Evolutionary conservation across 106 monocot species (phyloP).

Genomic region (Acanthochlamys bracteata): DNA sequence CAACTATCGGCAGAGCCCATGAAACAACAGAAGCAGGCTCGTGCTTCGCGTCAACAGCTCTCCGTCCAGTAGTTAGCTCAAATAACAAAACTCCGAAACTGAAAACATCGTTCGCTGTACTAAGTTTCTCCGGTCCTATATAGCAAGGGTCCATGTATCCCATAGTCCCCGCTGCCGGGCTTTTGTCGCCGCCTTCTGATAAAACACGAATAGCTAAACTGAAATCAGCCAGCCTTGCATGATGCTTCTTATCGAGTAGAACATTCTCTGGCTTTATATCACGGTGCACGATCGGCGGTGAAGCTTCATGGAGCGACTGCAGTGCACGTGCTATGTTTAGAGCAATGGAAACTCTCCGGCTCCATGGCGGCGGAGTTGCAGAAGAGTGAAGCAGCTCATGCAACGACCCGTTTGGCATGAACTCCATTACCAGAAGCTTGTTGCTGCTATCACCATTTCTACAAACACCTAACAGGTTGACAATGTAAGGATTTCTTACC

Average conservation of each 20-base stretch:
- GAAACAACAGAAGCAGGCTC: slow-evolving; percentile 45
- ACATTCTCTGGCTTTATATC: slow-evolving; percentile 83
- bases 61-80: slow-evolving; percentile 61
- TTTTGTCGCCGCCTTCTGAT: neutral
- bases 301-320: slow-evolving; percentile 39
- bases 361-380: slow-evolving; percentile 28
- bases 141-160: slow-evolving; percentile 86
- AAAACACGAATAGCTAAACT: slow-evolving; percentile 44
- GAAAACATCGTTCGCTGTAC: slow-evolving; percentile 63
- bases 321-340: slow-evolving; percentile 52
- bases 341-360: slow-evolving; percentile 27
- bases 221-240: slow-evolving; percentile 72
- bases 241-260: slow-evolving; percentile 34
- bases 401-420: slow-evolving; percentile 79
- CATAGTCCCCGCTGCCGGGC: slow-evolving; percentile 64
- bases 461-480: slow-evolving; percentile 46
- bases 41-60: slow-evolving; percentile 34
- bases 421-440: slow-evolving; percentile 65
- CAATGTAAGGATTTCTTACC: slow-evolving; percentile 26
- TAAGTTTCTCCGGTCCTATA: slow-evolving; percentile 27
- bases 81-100: slow-evolving; percentile 83
- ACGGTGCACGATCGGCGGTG: slow-evolving; percentile 54
- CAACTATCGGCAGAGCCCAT: slow-evolving; percentile 47
- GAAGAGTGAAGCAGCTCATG: slow-evolving; percentile 55
- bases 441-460: neutral